Percentiles rank a stretch among this genome's conserved stretches.
Evolutionary conservation across 2,329 filamentous ascomycete genomes (phyloP).

Genomic region (Anisogramma anomala): DNA sequence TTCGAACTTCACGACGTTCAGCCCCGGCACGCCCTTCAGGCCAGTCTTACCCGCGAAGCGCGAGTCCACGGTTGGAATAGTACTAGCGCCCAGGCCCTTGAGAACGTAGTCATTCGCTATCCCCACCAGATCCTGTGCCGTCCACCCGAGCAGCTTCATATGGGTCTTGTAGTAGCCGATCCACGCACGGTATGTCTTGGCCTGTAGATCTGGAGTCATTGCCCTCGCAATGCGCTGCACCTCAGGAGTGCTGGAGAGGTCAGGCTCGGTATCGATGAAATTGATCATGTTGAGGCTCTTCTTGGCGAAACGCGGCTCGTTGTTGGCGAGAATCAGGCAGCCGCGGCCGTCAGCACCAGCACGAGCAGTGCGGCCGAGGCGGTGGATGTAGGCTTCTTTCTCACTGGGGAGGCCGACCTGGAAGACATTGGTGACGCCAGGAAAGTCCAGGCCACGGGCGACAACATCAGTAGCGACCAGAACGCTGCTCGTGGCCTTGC

Average conservation of each 20-base stretch:
- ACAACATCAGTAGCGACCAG: conserved; percentile 61
- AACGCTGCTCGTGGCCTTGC: conserved; percentile 38
- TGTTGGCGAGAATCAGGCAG: conserved; percentile 43
- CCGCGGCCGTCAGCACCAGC: conserved; percentile 53
- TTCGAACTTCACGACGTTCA: conserved; percentile 35
- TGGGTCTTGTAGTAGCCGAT: conserved; percentile 44
- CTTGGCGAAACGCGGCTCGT: conserved; percentile 39
- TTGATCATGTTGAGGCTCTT: conserved; percentile 42
- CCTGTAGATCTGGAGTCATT: conserved; percentile 34
- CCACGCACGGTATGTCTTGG: conserved; percentile 45
- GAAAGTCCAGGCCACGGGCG: conserved; percentile 63
- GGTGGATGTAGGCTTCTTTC: conserved; percentile 56
- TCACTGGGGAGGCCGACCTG: conserved; percentile 49
- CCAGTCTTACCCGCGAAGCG: conserved; percentile 46
- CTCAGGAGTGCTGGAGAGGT: conserved; percentile 31
- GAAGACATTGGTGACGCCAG: conserved; percentile 55
- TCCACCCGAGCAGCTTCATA: conserved; percentile 33
- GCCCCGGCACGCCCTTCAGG: conserved; percentile 37
- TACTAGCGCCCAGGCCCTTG: conserved; percentile 34
- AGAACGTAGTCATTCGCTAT: conserved; percentile 40
- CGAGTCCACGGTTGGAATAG: conserved; percentile 36
- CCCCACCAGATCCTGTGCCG: conserved; percentile 33
- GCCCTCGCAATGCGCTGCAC: conserved; percentile 26
- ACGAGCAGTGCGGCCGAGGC: conserved; percentile 54
- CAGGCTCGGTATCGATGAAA: conserved; percentile 34